Conservation (phyloP, 108 stramenopile genomes). For the Nitzschia palea region DNA sequence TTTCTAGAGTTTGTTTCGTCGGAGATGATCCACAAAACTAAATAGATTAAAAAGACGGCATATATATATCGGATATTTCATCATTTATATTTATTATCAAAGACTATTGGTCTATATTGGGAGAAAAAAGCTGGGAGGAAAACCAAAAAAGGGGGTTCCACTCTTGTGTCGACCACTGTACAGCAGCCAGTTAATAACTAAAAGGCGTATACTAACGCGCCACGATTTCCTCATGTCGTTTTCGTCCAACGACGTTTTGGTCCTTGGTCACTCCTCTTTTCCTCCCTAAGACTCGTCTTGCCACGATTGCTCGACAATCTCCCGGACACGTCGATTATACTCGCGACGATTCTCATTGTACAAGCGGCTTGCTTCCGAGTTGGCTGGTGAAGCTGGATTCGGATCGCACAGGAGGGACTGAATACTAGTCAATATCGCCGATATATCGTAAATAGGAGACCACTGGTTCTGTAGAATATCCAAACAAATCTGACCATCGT, state of each 20-base stretch:
- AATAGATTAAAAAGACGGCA: no score
- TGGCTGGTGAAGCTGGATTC: constrained; percentile 97
- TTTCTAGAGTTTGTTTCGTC: constrained; percentile 13
- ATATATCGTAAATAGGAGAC: constrained; percentile 99
- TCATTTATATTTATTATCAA: no score
- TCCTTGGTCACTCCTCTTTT: no score
- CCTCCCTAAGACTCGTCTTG: constrained; percentile 37
- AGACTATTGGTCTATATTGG: no score
- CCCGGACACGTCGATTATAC: constrained; percentile 97
- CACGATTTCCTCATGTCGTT: no score
- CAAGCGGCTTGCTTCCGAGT: constrained; percentile 95
- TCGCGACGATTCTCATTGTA: constrained; percentile 98
- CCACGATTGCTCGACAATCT: constrained; percentile 99
- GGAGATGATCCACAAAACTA: not conserved
- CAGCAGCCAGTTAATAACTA: no score
- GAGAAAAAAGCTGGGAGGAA: no score
- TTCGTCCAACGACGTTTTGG: no score
- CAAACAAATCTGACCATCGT: constrained; percentile 96
- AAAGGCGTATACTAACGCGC: no score
- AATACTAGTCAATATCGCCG: constrained; percentile 98
- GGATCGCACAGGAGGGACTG: constrained; percentile 99
- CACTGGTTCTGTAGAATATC: constrained; percentile 99
- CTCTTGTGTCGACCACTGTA: no score
- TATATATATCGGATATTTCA: no score
- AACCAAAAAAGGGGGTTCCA: no score